Conservation (phyloP, 2,329 filamentous ascomycete genomes). For the Xylariaceae sp. region DNA sequence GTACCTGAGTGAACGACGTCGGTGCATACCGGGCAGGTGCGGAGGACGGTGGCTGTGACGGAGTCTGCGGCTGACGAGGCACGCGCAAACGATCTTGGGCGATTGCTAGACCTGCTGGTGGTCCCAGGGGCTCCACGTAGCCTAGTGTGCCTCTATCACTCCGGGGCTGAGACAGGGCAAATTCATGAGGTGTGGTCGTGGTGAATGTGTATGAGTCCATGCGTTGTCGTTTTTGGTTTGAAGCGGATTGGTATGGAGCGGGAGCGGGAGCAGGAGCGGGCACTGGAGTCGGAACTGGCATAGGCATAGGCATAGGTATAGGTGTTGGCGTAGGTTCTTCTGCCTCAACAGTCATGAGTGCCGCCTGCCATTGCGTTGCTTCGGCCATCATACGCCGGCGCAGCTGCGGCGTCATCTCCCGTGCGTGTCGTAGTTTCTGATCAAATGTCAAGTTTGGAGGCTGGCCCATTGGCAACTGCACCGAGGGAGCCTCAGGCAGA, state of each 20-base stretch:
- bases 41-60: slow-evolving; percentile 3
- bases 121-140: no score
- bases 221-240: no score
- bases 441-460: slow-evolving; percentile 20
- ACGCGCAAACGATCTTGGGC: neutral
- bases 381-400: slow-evolving; percentile 27
- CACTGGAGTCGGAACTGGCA: neutral
- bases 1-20: slow-evolving; percentile 3
- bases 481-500: neutral
- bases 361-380: slow-evolving; percentile 29
- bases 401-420: slow-evolving; percentile 24
- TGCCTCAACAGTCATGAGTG: slow-evolving; percentile 29
- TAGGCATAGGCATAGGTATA: neutral
- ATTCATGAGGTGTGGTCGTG: no score
- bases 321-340: slow-evolving; percentile 11
- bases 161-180: neutral
- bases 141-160: neutral
- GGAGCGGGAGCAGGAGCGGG: neutral
- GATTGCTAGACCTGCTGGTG: neutral
- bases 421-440: slow-evolving; percentile 24
- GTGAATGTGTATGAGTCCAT: no score
- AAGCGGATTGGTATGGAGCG: neutral
- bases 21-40: slow-evolving; percentile 1
- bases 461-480: slow-evolving; percentile 1
- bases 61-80: neutral